These are phyloP conservation scores for Lanmaoa rubissima DNA, from an alignment of 768 basidiomycete species.

Conservation along the genomic window DNA sequence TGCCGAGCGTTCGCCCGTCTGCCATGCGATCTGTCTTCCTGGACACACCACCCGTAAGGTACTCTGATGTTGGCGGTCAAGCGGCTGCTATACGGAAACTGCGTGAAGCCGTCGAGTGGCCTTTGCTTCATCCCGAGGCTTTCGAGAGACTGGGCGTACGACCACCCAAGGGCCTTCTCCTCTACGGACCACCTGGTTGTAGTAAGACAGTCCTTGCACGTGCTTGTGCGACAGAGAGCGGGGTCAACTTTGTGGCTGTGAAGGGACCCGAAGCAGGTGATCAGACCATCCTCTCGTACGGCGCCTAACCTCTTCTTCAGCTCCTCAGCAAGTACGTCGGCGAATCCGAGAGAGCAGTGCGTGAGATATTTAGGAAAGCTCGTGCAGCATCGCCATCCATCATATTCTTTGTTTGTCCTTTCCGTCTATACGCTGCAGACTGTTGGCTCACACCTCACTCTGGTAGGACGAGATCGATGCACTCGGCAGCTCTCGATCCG, in stretches of 20 bases:
- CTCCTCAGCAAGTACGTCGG: constrained; percentile 96
- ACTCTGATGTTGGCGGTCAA: constrained; percentile 91
- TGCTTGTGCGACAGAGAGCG: constrained; percentile 90
- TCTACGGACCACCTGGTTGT: constrained; percentile 97
- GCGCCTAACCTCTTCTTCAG: constrained; percentile 40
- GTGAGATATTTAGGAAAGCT: constrained; percentile 95
- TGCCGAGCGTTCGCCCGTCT: constrained; percentile 83
- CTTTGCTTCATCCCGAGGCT: constrained; percentile 79
- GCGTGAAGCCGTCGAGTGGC: constrained; percentile 94
- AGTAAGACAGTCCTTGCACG: constrained; percentile 93
- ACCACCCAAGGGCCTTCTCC: constrained; percentile 84
- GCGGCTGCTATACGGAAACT: constrained; percentile 77
- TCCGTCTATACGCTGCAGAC: background rate
- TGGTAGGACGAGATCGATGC: constrained; percentile 95
- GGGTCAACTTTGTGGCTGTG: constrained; percentile 94
- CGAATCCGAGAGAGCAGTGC: constrained; percentile 92
- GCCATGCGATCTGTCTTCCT: constrained; percentile 93
- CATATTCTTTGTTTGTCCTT: constrained; percentile 81
- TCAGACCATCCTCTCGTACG: background rate
- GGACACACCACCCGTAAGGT: constrained; percentile 78
- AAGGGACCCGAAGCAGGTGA: constrained; percentile 89
- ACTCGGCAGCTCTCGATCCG: constrained; percentile 73
- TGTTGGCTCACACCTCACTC: background rate
- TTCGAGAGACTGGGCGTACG: constrained; percentile 85
- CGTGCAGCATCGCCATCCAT: constrained; percentile 93